Base-by-base conservation (phyloP, 441 rosid species). In the Pelargonium fulgidum region DNA sequence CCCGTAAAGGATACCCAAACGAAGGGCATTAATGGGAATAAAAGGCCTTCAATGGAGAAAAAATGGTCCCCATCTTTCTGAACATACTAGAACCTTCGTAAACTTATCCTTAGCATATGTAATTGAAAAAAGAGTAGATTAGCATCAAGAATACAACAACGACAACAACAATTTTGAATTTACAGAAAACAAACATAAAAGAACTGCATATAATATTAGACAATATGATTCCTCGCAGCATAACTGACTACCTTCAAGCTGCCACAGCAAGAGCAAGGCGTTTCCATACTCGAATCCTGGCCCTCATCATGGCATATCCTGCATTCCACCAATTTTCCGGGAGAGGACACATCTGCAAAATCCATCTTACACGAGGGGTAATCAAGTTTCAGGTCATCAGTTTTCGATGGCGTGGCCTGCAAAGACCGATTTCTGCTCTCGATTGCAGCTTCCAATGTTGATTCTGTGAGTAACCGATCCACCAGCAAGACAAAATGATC, bases 301-400 rank as follows among this genome's bases (percentile, higher is more conserved):
- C 89, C 98, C 33, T 93, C 97, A 24, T 91, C 98, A 74, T 89
- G 98, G 81, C 98, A 93, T 64, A 93, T 91, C 84, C 93, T 87
- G 70, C 98, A 93, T 65, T 88, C 88, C 14, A 83, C 98, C 76
- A 93, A 72, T 78, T 84, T 84, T 68, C 81, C 63, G 0, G 79
- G 79, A 59, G 79, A 73, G 3, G 77, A 81, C 42, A 81, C 45
- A 67, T 82, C 85, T 14, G 79, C 84, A 4, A 82, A 81, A 54
- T 81, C 87, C 4, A 81, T 70, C 72, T 73, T 78, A 48, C 78
- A 79, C 3, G 75, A 74, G 65, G 82, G 62, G 29, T 50, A 54
- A 1, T 76, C 78, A 20, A 72, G 67, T 73, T 80, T 76, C 17
- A 76, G 64, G 64, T 77, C 89, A 48, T 79, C 81, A 1, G 73